A percentile compares a stretch with the other conserved stretches of the same genome.
These are phyloP conservation scores for Calonectria hawksworthii DNA, from an alignment of 2,329 filamentous ascomycete genomes.

Conservation along the genomic window DNA sequence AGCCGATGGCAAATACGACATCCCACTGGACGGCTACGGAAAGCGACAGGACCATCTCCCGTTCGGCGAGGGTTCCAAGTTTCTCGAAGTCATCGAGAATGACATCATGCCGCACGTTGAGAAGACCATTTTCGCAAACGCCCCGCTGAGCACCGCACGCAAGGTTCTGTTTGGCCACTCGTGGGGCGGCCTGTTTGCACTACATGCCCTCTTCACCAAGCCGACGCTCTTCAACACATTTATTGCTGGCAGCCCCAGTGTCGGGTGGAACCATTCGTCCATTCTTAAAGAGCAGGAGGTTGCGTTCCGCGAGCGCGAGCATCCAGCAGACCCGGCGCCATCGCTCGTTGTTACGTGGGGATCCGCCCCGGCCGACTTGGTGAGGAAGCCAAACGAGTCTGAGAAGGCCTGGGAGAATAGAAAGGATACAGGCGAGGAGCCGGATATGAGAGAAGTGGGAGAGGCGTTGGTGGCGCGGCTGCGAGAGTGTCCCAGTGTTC, in stretches of 20 bases:
- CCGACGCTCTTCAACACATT: neutral
- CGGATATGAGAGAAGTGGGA: neutral
- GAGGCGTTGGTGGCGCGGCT: neutral
- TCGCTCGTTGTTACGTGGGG: neutral
- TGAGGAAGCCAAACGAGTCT: slow-evolving; percentile 1
- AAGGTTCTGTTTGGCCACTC: neutral
- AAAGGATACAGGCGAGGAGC: neutral
- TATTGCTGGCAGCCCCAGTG: neutral
- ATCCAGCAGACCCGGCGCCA: neutral
- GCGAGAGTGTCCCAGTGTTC: neutral
- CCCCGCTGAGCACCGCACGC: neutral
- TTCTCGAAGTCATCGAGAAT: neutral
- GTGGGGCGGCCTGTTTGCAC: neutral
- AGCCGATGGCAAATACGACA: neutral
- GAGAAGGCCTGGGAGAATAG: neutral
- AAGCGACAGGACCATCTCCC: neutral
- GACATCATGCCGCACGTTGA: neutral
- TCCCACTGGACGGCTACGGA: neutral
- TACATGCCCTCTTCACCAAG: neutral
- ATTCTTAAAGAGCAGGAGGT: slow-evolving; percentile 1
- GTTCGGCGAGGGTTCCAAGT: neutral
- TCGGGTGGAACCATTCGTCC: neutral
- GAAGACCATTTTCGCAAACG: neutral
- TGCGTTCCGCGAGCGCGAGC: neutral
- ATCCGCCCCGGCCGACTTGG: neutral